phyloP scores from a whole-genome alignment of 352 stramenopile genomes.

The Phytophthora melonis region DNA sequence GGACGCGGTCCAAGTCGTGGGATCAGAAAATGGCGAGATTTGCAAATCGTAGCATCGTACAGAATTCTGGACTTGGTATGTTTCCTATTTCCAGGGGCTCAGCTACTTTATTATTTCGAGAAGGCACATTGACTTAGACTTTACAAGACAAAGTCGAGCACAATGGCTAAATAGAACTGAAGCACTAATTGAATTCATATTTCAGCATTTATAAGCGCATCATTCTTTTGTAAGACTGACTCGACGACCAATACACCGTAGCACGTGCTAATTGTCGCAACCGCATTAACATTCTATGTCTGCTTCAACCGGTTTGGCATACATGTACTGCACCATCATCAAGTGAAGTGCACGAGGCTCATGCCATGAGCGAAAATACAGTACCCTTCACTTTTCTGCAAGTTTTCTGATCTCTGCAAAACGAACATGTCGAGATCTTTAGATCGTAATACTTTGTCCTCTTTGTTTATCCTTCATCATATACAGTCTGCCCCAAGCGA shows the following conservation, averaged over 20 bases:
- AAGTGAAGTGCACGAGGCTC: not conserved
- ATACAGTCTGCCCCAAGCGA: not conserved
- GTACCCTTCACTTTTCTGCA: not conserved
- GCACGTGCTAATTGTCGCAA: not conserved
- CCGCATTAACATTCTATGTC: not conserved
- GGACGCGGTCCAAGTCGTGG: slow-evolving; percentile 20
- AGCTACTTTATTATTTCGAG: slow-evolving; percentile 8
- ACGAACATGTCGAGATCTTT: not conserved
- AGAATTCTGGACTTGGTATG: not conserved
- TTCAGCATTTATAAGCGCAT: not conserved
- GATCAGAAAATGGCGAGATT: slow-evolving; percentile 22
- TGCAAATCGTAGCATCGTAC: slow-evolving; percentile 28
- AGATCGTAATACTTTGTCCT: not conserved
- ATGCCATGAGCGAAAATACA: not conserved
- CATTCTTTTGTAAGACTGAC: not conserved
- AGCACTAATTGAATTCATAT: not conserved
- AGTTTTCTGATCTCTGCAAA: not conserved
- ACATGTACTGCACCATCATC: not conserved
- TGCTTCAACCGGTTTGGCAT: not conserved
- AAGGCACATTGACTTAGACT: not conserved
- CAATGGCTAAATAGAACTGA: not conserved
- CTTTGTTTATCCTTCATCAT: not conserved
- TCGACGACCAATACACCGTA: not conserved
- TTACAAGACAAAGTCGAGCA: not conserved
- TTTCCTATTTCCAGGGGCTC: not conserved